A percentile compares a stretch with the other conserved stretches of the same genome.
Conservation (phyloP, 164 flowering plant species). For the Aristolochia contorta region DNA sequence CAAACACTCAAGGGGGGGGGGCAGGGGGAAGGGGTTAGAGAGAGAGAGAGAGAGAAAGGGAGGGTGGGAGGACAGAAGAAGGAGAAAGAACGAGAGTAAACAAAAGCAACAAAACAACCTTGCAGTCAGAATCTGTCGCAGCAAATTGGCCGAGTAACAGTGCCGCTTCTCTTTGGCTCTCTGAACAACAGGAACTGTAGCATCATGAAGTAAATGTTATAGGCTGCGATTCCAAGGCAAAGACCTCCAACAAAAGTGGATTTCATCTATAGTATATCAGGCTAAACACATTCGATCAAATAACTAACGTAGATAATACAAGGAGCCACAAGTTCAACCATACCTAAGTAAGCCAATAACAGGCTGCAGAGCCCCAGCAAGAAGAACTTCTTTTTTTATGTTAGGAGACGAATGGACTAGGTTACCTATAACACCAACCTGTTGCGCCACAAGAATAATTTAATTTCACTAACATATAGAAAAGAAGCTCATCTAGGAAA, state of each 20-base stretch:
- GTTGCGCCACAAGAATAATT: slow-evolving; percentile 6
- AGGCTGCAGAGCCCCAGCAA: slow-evolving; percentile 96
- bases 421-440: slow-evolving; percentile 99
- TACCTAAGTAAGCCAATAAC: slow-evolving; percentile 92
- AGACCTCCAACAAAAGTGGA: neutral
- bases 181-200: slow-evolving; percentile 79
- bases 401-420: slow-evolving; percentile 94
- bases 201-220: slow-evolving; percentile 11
- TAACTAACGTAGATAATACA: neutral
- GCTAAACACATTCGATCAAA: neutral
- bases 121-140: slow-evolving; percentile 91
- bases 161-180: slow-evolving; percentile 95
- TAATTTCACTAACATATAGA: neutral
- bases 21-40: neutral
- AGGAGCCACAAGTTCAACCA: neutral
- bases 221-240: neutral
- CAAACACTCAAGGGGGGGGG: neutral
- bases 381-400: slow-evolving; percentile 92
- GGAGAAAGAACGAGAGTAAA: too few relatives aligned
- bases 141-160: slow-evolving; percentile 92
- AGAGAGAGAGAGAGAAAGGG: neutral
- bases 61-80: too few relatives aligned
- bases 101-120: slow-evolving; percentile 41
- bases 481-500: neutral
- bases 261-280: neutral